Base-by-base conservation (phyloP, 352 stramenopile species). In the Phytophthora europaea region DNA sequence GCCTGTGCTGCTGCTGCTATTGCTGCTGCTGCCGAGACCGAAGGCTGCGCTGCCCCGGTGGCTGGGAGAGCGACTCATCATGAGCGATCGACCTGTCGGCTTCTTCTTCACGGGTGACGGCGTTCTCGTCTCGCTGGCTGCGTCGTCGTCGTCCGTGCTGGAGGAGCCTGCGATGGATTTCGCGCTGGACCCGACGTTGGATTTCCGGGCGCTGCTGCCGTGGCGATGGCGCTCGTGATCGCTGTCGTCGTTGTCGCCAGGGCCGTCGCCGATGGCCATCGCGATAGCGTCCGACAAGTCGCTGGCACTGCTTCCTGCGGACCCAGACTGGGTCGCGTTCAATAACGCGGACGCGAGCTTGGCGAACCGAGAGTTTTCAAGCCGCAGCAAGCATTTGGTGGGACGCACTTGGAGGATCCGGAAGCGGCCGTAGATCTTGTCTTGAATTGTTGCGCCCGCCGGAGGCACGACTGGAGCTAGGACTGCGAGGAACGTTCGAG, bases 371-470 rank as follows among this genome's bases (percentile, higher is more conserved):
- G 82, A 82, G 36, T 93, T 85, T 13, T 88, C 57, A 0, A 86
- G 74, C 54, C 85, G 85, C 65, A 95, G 76, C 45, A 84, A 73
- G 55, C 84, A 90, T 64, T 96, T 96, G 6, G 79, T 77, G 13
- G 78, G 63, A 34, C 80, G 75, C 26, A 96, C 82, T 15, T 78
- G 64, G 63, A 96, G 90, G 52, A 92, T 76, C 51, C 87, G 75
- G 73, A 94, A 94, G 22, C 69, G 56, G 2, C 89, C 89, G 33
- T 86, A 91, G 16, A 96, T 67, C 48, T 88, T 91, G 74, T 96
- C 87, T 69, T 96, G 88, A 4, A 94, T 76, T 1, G 67, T 63
- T 3, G 89, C 71, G 3, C 81, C 82, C 3, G 69, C 85, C n/a
- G 68, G 57, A 36, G 84, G 83, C 1, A 89, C 74, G 3, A 86